Evolutionary conservation across 1,139 yeast species (phyloP), one percentile per base, ranked within the genome.

Genomic region (Yamadazyma siamensis): DNA sequence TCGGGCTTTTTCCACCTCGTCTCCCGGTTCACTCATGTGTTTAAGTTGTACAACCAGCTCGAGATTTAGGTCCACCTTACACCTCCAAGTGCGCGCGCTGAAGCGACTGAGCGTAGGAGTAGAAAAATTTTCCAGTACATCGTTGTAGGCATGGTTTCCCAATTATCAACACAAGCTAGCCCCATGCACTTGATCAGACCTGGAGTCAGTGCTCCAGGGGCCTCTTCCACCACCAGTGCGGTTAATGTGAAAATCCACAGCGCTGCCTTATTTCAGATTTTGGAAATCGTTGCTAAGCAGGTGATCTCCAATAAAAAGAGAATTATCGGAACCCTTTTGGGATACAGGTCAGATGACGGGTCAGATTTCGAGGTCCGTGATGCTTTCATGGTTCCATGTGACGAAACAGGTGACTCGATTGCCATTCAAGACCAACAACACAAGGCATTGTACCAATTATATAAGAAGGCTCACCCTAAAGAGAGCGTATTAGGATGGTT

Each of bases 401-500:
- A 71, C 39, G 94, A 85, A 53, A 80, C 84, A 27, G 89, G 84
- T 21, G 74, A 68, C 44, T 85, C 84, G 26, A 75, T 83, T 41
- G 75, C 80, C 44, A 79, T 86, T 44, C 91, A 82, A 50, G 86
- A 80, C 49, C 78, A 77, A 38, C 80, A 78, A 50, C 85, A 83
- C 65, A 79, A 80, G 54, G 61, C 77, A 23, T 74, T 84, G 60
- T 83, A 70, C 58, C 81, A 78, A 47, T 66, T 87, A 51, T 80
- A 84, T 60, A 83, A 81, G 60, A 78, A 77, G 52, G 80, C 94
- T 22, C 83, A 80, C 56, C 91, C 94, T 35, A 83, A 83, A 54
- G 86, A 81, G 47, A 70, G 73, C 30, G 84, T 87, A 33, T 72
- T 87, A 36, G 96, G 96, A 34, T 87, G 96, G 96, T 86, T 84